These are phyloP conservation scores for Viola pubescens DNA, from an alignment of 441 rosid genomes.

Conservation along the genomic window DNA sequence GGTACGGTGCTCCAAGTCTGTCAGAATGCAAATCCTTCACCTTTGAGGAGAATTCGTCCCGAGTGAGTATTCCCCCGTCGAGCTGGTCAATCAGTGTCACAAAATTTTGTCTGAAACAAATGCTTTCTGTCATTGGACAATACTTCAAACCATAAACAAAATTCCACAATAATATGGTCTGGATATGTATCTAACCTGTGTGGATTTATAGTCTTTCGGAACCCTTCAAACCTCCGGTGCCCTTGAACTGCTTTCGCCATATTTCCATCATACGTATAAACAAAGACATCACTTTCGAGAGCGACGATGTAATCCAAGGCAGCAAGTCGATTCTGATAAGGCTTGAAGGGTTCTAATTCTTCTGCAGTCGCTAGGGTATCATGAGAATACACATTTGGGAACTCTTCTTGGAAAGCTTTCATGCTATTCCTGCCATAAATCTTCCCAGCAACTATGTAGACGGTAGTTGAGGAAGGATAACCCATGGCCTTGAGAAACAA, in stretches of 20 bases:
- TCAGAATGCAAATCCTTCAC: slow-evolving; percentile 51
- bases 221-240: slow-evolving; percentile 79
- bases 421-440: slow-evolving; percentile 75
- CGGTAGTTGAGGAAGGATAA: slow-evolving; percentile 68
- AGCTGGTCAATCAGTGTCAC: slow-evolving; percentile 61
- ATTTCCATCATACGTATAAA: slow-evolving; percentile 83
- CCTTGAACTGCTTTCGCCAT: slow-evolving; percentile 99
- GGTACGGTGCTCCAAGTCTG: slow-evolving; percentile 71
- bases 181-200: slow-evolving; percentile 42
- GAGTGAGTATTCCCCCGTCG: slow-evolving; percentile 51
- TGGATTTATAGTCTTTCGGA: slow-evolving; percentile 77
- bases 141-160: background rate
- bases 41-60: slow-evolving; percentile 67
- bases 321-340: slow-evolving; percentile 84
- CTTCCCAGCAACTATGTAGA: slow-evolving; percentile 85
- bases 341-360: slow-evolving; percentile 63
- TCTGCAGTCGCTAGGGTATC: slow-evolving; percentile 62
- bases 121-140: slow-evolving; percentile 1
- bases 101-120: slow-evolving; percentile 52
- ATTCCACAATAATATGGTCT: background rate
- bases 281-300: slow-evolving; percentile 83
- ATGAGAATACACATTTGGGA: slow-evolving; percentile 75
- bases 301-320: slow-evolving; percentile 86
- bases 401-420: slow-evolving; percentile 62
- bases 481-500: slow-evolving; percentile 84